These are phyloP conservation scores for Yamadazyma sp. DNA, from an alignment of 1,139 yeast genomes.

Conservation along the genomic window DNA sequence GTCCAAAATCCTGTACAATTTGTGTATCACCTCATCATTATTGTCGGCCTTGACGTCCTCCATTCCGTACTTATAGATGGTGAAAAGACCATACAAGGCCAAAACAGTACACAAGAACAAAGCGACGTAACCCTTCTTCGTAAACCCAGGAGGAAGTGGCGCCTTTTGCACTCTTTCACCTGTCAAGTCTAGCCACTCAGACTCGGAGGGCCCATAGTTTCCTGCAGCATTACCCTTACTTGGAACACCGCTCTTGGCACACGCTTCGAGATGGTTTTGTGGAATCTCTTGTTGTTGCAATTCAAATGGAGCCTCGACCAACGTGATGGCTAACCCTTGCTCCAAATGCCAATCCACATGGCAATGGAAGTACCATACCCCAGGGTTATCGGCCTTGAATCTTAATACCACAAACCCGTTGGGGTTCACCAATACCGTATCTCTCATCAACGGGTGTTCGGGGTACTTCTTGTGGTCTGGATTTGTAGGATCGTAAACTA, in stretches of 20 bases:
- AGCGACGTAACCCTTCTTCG: slow-evolving; percentile 87
- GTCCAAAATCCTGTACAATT: slow-evolving; percentile 45
- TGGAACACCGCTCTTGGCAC: slow-evolving; percentile 52
- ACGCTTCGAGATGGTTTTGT: slow-evolving; percentile 57
- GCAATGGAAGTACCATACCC: slow-evolving; percentile 67
- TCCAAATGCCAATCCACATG: slow-evolving; percentile 67
- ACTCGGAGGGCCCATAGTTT: slow-evolving; percentile 38
- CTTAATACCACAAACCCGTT: slow-evolving; percentile 66
- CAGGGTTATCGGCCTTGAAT: slow-evolving; percentile 60
- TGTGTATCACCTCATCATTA: slow-evolving; percentile 52
- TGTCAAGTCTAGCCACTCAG: slow-evolving; percentile 59
- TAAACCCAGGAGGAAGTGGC: slow-evolving; percentile 80
- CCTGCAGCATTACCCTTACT: slow-evolving; percentile 85
- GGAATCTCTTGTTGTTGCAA: slow-evolving; percentile 59
- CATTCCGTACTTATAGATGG: slow-evolving; percentile 81
- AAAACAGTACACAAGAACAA: slow-evolving; percentile 75
- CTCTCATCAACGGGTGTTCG: slow-evolving; percentile 65
- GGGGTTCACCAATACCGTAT: slow-evolving; percentile 63
- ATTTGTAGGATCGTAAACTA: slow-evolving; percentile 35
- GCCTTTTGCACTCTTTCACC: slow-evolving; percentile 71
- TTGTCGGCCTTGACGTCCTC: slow-evolving; percentile 61
- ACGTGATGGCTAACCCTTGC: slow-evolving; percentile 55
- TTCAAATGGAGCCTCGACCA: slow-evolving; percentile 53
- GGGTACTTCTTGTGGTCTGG: slow-evolving; percentile 35
- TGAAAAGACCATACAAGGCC: slow-evolving; percentile 75